Conservation (phyloP, 106 monocot genomes). For the Vanilla planifolia region DNA sequence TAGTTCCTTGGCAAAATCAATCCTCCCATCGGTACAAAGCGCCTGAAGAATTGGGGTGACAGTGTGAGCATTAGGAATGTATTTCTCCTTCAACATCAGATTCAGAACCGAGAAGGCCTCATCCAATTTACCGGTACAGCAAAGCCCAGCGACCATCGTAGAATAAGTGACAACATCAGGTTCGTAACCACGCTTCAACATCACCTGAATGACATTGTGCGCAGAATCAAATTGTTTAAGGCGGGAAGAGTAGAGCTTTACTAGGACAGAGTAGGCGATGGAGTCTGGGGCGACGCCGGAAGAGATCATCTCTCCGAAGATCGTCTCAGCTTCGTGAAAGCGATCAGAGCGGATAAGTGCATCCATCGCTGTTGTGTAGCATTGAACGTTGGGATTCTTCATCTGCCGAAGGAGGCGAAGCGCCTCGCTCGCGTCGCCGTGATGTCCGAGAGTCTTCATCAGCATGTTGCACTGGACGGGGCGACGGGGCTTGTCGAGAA, state of each 20-base stretch:
- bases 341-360: conserved; percentile 19
- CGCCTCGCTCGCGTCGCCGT: conserved; percentile 22
- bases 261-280: conserved; percentile 24
- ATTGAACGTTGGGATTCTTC: conserved; percentile 14
- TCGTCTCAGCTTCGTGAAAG: conserved; percentile 14
- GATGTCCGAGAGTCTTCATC: conserved; percentile 22
- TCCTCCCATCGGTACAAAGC: conserved; percentile 22
- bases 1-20: conserved; percentile 22
- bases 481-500: conserved; percentile 5
- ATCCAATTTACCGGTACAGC: conserved; percentile 26
- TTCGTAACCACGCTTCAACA: conserved; percentile 19
- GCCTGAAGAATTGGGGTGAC: conserved; percentile 38
- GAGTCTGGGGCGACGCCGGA: conserved; percentile 28
- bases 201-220: conserved; percentile 21
- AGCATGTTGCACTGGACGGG: conserved; percentile 21
- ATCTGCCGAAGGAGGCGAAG: conserved; percentile 30
- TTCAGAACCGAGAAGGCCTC: conserved; percentile 35
- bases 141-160: conserved; percentile 36
- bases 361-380: conserved; percentile 37
- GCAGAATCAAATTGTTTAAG: conserved; percentile 24
- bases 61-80: conserved; percentile 16
- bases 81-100: conserved; percentile 18
- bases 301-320: conserved; percentile 32
- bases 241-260: conserved; percentile 37
- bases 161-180: conserved; percentile 46